Evolutionary conservation across 768 basidiomycete genomes (phyloP), one percentile per base, ranked within the genome.

Genomic region (Naganishia onofrii): DNA sequence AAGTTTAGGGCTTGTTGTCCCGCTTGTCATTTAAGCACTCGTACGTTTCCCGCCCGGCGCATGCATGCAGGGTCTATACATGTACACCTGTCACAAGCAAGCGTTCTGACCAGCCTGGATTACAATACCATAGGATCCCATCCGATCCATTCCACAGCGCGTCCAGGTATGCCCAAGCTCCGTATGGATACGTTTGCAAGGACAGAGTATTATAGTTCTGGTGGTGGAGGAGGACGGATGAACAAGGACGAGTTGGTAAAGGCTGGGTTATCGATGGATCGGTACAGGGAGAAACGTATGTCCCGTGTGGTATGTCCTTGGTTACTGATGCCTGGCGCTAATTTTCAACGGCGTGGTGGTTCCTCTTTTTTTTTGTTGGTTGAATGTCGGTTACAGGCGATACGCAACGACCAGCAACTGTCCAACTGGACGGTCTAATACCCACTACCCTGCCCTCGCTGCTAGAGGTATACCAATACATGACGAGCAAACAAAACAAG

Each of bases 121-220:
- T 38, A 67, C 8, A 28, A 2, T 10, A 26, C 26, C 38, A 19
- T 48, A 53, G 66, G 70, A 21, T 68, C 66, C 1, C 71, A 69
- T 56, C 52, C 67, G 29, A 65, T 72, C 3, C 70, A 71, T 42
- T 71, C 70, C 2, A 71, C 70, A 1, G 70, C 70, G 32, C 23
- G 56, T 12, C 26, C 63, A 1, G 17, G 12, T 1, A 4, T 28
- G 1, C 10, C 29, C 4, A 53, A 26, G 31, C 55, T 19, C 2
- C 26, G 70, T 1, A 17, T 0, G 13, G 70, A 71, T 44, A 34
- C 29, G 15, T 29, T n/a, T 28, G 70, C 66, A 6, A 32, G 70
- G 29, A 67, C 23, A 19, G 70, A 71, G 31, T 71, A 6, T 66
- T 71, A 34, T 19, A 55, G 55, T 13, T 29, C 54, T 6, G 54